Evolutionary conservation across 139 green algal genomes (phyloP).

Genomic region (Penium margaritaceum): DNA sequence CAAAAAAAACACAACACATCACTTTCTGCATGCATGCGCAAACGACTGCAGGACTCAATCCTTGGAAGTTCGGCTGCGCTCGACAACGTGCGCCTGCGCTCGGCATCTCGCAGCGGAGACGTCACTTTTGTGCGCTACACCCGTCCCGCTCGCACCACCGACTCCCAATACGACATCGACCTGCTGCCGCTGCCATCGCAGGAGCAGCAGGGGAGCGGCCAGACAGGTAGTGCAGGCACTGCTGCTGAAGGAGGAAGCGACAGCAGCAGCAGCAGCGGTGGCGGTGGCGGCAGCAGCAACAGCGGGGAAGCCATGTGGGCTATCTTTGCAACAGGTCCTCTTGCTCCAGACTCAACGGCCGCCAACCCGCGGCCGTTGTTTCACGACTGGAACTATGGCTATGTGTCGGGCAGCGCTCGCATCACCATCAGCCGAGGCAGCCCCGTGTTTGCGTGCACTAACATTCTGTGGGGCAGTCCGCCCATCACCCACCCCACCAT

Average conservation of each 20-base stretch:
- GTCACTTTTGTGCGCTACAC: slow-evolving; percentile 20
- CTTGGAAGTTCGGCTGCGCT: not conserved
- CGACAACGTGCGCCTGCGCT: slow-evolving; percentile 14
- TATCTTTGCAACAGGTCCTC: slow-evolving; percentile 16
- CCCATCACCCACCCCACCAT: slow-evolving; percentile 20
- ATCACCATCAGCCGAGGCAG: slow-evolving; percentile 2
- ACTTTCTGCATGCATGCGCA: too few species aligned
- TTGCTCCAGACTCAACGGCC: slow-evolving; percentile 9
- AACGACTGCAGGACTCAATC: slow-evolving; percentile 25
- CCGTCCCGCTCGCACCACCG: not conserved
- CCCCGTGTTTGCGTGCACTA: not conserved
- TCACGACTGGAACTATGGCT: slow-evolving; percentile 5
- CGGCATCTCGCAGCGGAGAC: not conserved
- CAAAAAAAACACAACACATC: too few species aligned
- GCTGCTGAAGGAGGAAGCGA: too few species aligned
- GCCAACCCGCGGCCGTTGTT: slow-evolving; percentile 2
- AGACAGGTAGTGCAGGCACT: too few species aligned
- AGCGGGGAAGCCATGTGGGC: slow-evolving; percentile 20
- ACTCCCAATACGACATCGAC: slow-evolving; percentile 14
- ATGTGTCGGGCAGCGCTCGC: slow-evolving; percentile 3
- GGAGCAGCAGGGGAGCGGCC: too few species aligned
- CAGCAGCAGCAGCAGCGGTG: too few species aligned
- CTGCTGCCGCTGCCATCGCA: too few species aligned
- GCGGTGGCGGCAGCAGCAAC: too few species aligned
- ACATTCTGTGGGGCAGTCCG: not conserved